Evolutionary conservation across 164 flowering plant genomes (phyloP).

Genomic region (Taxillus chinensis): DNA sequence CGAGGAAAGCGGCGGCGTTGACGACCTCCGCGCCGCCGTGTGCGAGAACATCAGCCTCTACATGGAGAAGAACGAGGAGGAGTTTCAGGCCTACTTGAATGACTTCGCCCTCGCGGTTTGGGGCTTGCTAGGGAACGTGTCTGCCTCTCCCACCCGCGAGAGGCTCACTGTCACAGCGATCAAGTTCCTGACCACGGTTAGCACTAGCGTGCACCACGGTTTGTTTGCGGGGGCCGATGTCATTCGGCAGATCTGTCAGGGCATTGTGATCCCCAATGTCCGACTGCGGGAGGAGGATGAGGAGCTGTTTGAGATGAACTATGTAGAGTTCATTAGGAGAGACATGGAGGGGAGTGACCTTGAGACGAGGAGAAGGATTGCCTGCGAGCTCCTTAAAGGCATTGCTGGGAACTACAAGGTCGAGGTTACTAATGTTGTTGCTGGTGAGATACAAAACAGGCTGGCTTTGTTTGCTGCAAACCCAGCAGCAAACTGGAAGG

Average conservation of each 20-base stretch:
- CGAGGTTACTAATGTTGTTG: constrained; percentile 50
- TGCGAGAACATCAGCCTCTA: constrained; percentile 88
- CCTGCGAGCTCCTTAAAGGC: constrained; percentile 94
- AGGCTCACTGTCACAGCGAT: constrained; percentile 65
- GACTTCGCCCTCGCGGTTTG: constrained; percentile 69
- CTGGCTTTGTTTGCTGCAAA: constrained; percentile 48
- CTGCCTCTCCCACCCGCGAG: constrained; percentile 51
- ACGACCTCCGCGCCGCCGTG: constrained; percentile 71
- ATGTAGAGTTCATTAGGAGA: constrained; percentile 79
- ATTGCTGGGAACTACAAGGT: constrained; percentile 62
- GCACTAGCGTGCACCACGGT: constrained; percentile 69
- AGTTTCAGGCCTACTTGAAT: constrained; percentile 54
- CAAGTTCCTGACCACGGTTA: constrained; percentile 75
- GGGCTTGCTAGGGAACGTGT: constrained; percentile 53
- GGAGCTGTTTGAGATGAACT: constrained; percentile 87
- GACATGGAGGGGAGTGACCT: constrained; percentile 95
- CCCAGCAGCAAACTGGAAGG: constrained; percentile 74
- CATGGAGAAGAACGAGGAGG: constrained; percentile 89
- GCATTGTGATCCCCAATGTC: constrained; percentile 85
- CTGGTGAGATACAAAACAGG: constrained; percentile 51
- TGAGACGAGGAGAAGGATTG: constrained; percentile 90
- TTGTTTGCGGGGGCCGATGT: constrained; percentile 51
- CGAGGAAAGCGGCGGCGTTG: constrained; percentile 50
- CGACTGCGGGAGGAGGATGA: constrained; percentile 85
- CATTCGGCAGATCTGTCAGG: constrained; percentile 58